Evolutionary conservation across 805 yeast genomes (phyloP), one percentile per base, ranked within the genome.

Genomic region (Metschnikowia matae): DNA sequence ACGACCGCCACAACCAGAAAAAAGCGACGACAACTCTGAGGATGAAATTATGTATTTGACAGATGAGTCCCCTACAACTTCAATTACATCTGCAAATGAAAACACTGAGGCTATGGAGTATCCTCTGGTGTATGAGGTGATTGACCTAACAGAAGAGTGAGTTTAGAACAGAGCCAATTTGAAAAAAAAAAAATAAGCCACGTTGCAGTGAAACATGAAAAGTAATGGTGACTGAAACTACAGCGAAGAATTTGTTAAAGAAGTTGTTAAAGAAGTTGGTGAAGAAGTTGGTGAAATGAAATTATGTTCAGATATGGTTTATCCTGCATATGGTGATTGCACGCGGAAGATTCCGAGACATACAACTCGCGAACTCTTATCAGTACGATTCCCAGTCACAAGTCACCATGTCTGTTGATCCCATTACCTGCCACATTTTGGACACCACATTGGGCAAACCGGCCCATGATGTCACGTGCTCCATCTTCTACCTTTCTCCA

Each of bases 381-480:
- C 40, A 44, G 36, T 23, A 7, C 34, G 40, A 13, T 40, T 5
- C 29, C 29, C 11, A 26, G 11, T 26, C 43, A 26, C 43, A 41
- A 42, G 38, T 21, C 18, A 20, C 34, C 21, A 57, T 66, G 68
- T 59, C 69, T 17, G 69, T 65, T 33, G 69, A 66, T 32, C 92
- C 92, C 40, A 80, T 90, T 37, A 90, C 97, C 2, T 91, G 97
- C 70, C 98, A 91, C 65, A 80, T 91, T 8, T 74, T 91, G 20
- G 96, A 91, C 62, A 90, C 97, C 6, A 83, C 87, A 8, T 68
- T 75, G 6, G 98, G 98, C 0, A 77, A 73, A 52, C 98, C 98
- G 0, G 97, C 96, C 1, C 63, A 69, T 0, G 77, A 75, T n/a
- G 91, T 91, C n/a, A 69, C 75, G 2, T 88, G 94, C 62, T 83